Evolutionary conservation across 768 basidiomycete species (phyloP), one percentile per base, ranked within the genome.

Genomic region (Amanita fuliginea): DNA sequence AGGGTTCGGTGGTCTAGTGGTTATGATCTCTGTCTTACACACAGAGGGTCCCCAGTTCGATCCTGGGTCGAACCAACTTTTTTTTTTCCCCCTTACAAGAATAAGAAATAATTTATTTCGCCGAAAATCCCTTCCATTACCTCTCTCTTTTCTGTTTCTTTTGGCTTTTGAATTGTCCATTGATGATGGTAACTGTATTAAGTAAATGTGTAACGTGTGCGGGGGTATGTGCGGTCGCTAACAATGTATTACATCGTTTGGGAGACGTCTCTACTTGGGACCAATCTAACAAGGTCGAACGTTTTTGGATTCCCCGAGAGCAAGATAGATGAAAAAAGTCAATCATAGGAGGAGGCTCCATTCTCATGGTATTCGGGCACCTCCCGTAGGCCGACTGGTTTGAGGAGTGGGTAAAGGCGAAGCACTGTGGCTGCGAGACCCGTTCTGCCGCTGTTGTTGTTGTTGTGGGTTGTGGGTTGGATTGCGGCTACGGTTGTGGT

Each of bases 341-440:
- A 26, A 26, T 26, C 6, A 2, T 4, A 34, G 5, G 5, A n/a
- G 24, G 24, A 26, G 1, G 19, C 36, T 14, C 7, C 22, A 24
- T 37, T 21, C 4, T 46, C 43, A 51, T 35, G 62, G 55, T 64
- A 65, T 62, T 63, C 71, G 65, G 44, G 66, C 61, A 54, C 63
- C 65, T 58, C 63, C 62, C 59, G 69, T 67, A 46, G 62, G 57
- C 55, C 14, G 42, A 14, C 41, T 14, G 18, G 33, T 50, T 33
- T 14, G 41, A 14, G 49, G 40, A 33, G 33, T 43, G 8, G 62
- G 64, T 47, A 62, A 60, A 5, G 79, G 80, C 18, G 80, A 80
- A 61, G 67, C 67, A 57, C 71, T 78, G 60, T 70, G 70, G 64
- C 77, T 79, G 61, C 77, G 67, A 62, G 76, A 73, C 53, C 68